A percentile compares a stretch with the other conserved stretches of the same genome.
phyloP scores from a whole-genome alignment of 495 filamentous ascomycete genomes.

The Cenococcum geophilum region DNA sequence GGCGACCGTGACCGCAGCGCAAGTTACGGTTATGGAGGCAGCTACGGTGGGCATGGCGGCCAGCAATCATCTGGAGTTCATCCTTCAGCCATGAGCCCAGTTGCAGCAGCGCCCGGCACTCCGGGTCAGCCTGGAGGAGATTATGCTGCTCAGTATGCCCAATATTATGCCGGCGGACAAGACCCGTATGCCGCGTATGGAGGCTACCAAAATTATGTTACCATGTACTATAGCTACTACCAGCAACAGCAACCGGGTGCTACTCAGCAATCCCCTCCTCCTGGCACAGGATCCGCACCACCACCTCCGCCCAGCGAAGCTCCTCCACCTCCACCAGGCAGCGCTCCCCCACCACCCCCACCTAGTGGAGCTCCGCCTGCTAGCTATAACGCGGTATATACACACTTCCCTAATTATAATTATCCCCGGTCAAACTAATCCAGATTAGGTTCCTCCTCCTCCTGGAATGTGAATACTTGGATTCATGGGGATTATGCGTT shows the following conservation, averaged over 20 bases:
- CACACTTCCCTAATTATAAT: slow-evolving; percentile 35
- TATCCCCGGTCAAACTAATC: slow-evolving; percentile 6
- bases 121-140: slow-evolving; percentile 32
- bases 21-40: slow-evolving; percentile 28
- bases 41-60: slow-evolving; percentile 15
- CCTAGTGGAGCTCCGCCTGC: slow-evolving; percentile 61
- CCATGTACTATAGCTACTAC: slow-evolving; percentile 61
- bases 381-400: slow-evolving; percentile 56
- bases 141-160: slow-evolving; percentile 78
- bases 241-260: slow-evolving; percentile 40
- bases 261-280: slow-evolving; percentile 34
- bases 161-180: slow-evolving; percentile 57
- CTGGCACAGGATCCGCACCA: slow-evolving; percentile 48
- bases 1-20: slow-evolving; percentile 30
- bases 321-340: slow-evolving; percentile 57
- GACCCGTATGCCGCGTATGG: slow-evolving; percentile 94
- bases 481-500: background rate
- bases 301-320: slow-evolving; percentile 57
- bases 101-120: slow-evolving; percentile 39
- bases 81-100: slow-evolving; percentile 12
- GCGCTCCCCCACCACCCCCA: slow-evolving; percentile 54
- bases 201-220: slow-evolving; percentile 64
- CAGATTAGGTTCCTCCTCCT: slow-evolving; percentile 33
- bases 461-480: slow-evolving; percentile 30
- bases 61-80: slow-evolving; percentile 16